Conservation (phyloP, 208 protist species). For the Angomonas desouzai region DNA sequence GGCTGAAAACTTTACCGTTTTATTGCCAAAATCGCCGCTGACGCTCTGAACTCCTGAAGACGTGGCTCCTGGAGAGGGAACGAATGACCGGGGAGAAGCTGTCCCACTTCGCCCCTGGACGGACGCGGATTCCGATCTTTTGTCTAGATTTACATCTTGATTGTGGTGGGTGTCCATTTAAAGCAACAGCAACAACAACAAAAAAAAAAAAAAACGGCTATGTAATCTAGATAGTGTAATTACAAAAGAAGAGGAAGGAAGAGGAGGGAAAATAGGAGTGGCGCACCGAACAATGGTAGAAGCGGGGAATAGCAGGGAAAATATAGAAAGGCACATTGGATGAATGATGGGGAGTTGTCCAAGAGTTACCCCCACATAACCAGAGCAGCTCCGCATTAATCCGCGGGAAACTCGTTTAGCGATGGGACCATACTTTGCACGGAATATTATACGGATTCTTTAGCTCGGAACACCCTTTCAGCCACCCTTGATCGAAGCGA, state of each 20-base stretch:
- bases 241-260: background rate
- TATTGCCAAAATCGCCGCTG: background rate
- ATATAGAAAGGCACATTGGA: too few species aligned
- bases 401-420: background rate
- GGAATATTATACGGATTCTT: background rate
- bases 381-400: too few species aligned
- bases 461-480: background rate
- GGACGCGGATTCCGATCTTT: background rate
- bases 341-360: too few species aligned
- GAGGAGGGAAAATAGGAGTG: too few species aligned
- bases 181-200: background rate
- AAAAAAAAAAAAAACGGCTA: slow-evolving; percentile 8
- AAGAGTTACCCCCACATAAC: too few species aligned
- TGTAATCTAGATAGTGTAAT: background rate
- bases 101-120: background rate
- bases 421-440: background rate
- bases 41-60: background rate
- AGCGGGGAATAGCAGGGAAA: too few species aligned
- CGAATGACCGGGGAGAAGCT: background rate
- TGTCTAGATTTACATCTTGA: background rate
- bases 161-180: background rate
- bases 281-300: too few species aligned
- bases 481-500: background rate
- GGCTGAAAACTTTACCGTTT: background rate
- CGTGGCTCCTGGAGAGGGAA: background rate